Conservation (phyloP, 2,329 filamentous ascomycete species). For the Xylaria sp. region DNA sequence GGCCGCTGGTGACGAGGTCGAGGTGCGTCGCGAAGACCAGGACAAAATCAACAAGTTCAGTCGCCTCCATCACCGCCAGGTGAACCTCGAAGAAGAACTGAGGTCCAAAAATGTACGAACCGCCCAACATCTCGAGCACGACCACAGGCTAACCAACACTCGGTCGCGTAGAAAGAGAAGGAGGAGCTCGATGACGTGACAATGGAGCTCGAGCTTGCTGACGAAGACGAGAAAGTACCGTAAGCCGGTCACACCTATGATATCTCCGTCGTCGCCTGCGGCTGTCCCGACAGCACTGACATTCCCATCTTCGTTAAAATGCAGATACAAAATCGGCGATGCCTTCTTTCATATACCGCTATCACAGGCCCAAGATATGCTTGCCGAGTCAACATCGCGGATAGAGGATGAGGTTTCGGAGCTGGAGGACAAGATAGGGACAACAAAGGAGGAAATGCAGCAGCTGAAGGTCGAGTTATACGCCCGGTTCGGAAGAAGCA, state of each 20-base stretch:
- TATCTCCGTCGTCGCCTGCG: neutral
- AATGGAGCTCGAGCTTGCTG: slow-evolving; percentile 88
- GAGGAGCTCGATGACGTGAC: slow-evolving; percentile 95
- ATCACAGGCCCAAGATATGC: slow-evolving; percentile 83
- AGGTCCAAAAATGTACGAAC: slow-evolving; percentile 72
- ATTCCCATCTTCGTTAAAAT: neutral
- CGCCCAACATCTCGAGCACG: neutral
- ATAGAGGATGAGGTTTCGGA: slow-evolving; percentile 77
- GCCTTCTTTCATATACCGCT: slow-evolving; percentile 89
- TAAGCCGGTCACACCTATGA: slow-evolving; percentile 52
- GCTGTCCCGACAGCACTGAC: slow-evolving; percentile 1
- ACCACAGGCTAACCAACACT: slow-evolving; percentile 29
- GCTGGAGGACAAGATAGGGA: slow-evolving; percentile 77
- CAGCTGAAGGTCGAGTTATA: slow-evolving; percentile 91
- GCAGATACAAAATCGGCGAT: slow-evolving; percentile 94
- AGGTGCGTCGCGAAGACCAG: slow-evolving; percentile 95
- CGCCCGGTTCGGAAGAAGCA: slow-evolving; percentile 92
- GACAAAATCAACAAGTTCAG: slow-evolving; percentile 99
- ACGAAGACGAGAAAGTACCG: slow-evolving; percentile 93
- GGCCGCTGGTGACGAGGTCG: slow-evolving; percentile 76
- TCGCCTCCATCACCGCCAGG: slow-evolving; percentile 86
- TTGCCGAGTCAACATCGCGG: slow-evolving; percentile 70
- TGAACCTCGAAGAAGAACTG: slow-evolving; percentile 78
- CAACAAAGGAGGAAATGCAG: slow-evolving; percentile 84
- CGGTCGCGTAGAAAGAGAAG: slow-evolving; percentile 81